A percentile compares a stretch with the other conserved stretches of the same genome.
Conservation (phyloP, 2,329 filamentous ascomycete species). For the Curvularia spicifera region DNA sequence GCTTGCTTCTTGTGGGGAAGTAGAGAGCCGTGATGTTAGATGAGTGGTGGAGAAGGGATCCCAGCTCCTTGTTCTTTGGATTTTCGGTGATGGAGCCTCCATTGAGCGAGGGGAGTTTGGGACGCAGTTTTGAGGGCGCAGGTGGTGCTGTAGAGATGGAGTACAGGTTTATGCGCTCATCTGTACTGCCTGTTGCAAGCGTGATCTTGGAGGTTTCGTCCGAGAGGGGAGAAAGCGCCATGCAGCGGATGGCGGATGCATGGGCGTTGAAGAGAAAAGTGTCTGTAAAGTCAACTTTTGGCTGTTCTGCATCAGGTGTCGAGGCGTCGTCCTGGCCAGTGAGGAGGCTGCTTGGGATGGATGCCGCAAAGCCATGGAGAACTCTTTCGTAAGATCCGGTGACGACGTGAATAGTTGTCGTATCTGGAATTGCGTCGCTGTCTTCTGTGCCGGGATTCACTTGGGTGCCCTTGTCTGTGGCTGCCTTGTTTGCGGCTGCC, state of each 20-base stretch:
- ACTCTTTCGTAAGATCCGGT: slow-evolving; percentile 93
- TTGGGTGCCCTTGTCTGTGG: slow-evolving; percentile 24
- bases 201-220: slow-evolving; percentile 79
- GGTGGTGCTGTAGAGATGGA: slow-evolving; percentile 69
- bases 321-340: slow-evolving; percentile 35
- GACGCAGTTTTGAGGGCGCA: slow-evolving; percentile 63
- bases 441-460: slow-evolving; percentile 14
- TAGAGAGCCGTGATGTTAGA: slow-evolving; percentile 78
- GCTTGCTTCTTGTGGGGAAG: slow-evolving; percentile 86
- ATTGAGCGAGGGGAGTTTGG: slow-evolving; percentile 69
- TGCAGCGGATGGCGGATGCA: slow-evolving; percentile 83
- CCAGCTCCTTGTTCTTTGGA: slow-evolving; percentile 84
- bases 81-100: slow-evolving; percentile 82
- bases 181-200: slow-evolving; percentile 88
- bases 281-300: slow-evolving; percentile 74
- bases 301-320: slow-evolving; percentile 27
- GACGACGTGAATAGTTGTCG: slow-evolving; percentile 76
- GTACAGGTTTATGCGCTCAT: slow-evolving; percentile 95
- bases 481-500: slow-evolving; percentile 25
- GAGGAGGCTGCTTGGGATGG: slow-evolving; percentile 57
- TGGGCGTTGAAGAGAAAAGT: slow-evolving; percentile 97
- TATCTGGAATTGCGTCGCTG: slow-evolving; percentile 13
- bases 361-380: slow-evolving; percentile 87
- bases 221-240: slow-evolving; percentile 78
- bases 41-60: slow-evolving; percentile 84